A percentile compares a stretch with the other conserved stretches of the same genome.
Conservation (phyloP, 306 rosid species). For the Inga laurina region DNA sequence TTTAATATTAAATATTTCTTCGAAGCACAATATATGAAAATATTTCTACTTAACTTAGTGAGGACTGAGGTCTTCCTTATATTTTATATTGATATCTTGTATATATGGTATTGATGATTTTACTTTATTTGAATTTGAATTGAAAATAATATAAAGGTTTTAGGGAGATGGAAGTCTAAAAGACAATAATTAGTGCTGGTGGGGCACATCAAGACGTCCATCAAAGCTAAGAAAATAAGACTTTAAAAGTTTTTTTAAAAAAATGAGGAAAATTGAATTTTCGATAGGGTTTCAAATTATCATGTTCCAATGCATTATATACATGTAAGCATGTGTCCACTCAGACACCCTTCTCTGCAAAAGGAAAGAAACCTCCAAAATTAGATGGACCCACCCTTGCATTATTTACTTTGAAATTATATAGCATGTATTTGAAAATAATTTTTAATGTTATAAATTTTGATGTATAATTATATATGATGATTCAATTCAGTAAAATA, state of each 20-base stretch:
- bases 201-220: constrained; percentile 26
- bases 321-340: constrained; percentile 52
- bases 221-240: constrained; percentile 20
- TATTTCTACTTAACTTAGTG: background rate
- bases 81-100: background rate
- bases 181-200: constrained; percentile 41
- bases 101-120: background rate
- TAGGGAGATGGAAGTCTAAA: constrained; percentile 29
- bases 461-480: background rate
- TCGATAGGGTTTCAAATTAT: constrained; percentile 49
- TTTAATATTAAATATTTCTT: background rate
- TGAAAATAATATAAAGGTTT: background rate
- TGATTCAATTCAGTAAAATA: background rate
- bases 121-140: background rate
- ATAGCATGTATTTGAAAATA: background rate
- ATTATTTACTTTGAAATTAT: background rate
- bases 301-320: constrained; percentile 38
- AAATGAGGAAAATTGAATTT: background rate
- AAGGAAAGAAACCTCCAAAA: constrained; percentile 28
- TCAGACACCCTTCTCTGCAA: constrained; percentile 38
- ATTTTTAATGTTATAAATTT: background rate
- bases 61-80: background rate
- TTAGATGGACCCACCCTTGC: constrained; percentile 16
- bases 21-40: background rate
- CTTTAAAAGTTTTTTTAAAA: background rate